Percentiles rank a stretch among this genome's conserved stretches.
Conservation (phyloP, 2,329 filamentous ascomycete species). For the Hypoxylon sp. region DNA sequence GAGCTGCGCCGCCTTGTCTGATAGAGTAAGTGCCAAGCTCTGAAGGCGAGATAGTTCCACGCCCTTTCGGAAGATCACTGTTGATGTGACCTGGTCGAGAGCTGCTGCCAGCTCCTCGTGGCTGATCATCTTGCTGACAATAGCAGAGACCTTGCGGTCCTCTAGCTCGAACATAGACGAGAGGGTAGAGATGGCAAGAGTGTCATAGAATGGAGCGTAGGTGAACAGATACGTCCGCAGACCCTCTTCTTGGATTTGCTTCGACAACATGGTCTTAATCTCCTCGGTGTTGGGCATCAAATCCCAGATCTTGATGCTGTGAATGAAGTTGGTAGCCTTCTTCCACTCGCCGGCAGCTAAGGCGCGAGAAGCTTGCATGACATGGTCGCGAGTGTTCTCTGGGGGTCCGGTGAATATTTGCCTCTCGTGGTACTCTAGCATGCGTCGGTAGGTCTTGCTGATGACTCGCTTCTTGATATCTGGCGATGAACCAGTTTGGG, state of each 20-base stretch:
- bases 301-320: slow-evolving; percentile 99
- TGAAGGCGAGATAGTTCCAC: slow-evolving; percentile 97
- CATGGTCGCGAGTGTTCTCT: slow-evolving; percentile 98
- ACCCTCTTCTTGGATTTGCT: slow-evolving; percentile 98
- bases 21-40: slow-evolving; percentile 92
- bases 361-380: slow-evolving; percentile 99
- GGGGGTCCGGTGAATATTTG: slow-evolving; percentile 99
- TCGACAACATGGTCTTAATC: slow-evolving; percentile 97
- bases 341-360: slow-evolving; percentile 98
- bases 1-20: slow-evolving; percentile 94
- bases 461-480: slow-evolving; percentile 98
- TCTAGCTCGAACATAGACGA: slow-evolving; percentile 96
- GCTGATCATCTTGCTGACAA: slow-evolving; percentile 99
- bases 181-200: slow-evolving; percentile 86
- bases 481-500: slow-evolving; percentile 95
- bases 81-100: slow-evolving; percentile 96
- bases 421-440: slow-evolving; percentile 99
- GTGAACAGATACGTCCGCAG: slow-evolving; percentile 99
- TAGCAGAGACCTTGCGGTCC: slow-evolving; percentile 89
- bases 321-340: slow-evolving; percentile 93
- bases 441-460: slow-evolving; percentile 98
- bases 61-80: slow-evolving; percentile 99
- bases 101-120: slow-evolving; percentile 98
- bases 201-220: slow-evolving; percentile 99
- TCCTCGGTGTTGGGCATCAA: slow-evolving; percentile 92